phyloP scores from a whole-genome alignment of 352 stramenopile genomes.

The Globisporangium splendens region DNA sequence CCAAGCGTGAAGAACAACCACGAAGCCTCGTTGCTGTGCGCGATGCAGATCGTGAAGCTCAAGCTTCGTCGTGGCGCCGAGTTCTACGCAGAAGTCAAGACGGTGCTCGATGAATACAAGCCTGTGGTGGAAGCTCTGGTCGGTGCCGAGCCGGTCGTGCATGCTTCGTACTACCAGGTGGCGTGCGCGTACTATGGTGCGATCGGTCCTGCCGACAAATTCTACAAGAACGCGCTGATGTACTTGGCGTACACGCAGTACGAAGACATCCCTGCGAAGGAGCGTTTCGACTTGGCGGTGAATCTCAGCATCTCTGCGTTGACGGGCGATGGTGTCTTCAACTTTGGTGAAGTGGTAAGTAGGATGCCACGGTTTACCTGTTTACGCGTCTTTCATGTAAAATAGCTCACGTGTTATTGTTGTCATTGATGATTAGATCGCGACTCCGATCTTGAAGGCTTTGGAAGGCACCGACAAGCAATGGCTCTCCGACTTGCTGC shows the following conservation, averaged over 20 bases:
- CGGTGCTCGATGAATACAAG: constrained; percentile 66
- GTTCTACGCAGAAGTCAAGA: constrained; percentile 65
- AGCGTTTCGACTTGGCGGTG: constrained; percentile 87
- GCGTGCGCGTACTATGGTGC: constrained; percentile 92
- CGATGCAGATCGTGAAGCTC: constrained; percentile 73
- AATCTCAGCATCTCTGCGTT: constrained; percentile 96
- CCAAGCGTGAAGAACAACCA: constrained; percentile 60
- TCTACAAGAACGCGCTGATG: constrained; percentile 96
- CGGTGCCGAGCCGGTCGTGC: constrained; percentile 88
- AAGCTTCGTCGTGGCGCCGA: constrained; percentile 57
- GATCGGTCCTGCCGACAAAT: constrained; percentile 92
- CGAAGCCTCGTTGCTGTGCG: constrained; percentile 67
- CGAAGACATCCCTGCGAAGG: constrained; percentile 78
- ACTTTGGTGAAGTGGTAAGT: constrained; percentile 96
- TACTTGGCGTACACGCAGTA: constrained; percentile 95
- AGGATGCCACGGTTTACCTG: neutral
- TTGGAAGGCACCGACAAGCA: constrained; percentile 89
- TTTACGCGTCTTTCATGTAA: too few species aligned
- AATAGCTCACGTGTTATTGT: neutral
- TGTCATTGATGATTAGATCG: constrained; percentile 43
- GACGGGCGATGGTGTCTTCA: constrained; percentile 96
- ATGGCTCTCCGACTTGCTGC: constrained; percentile 94
- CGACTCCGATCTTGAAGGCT: constrained; percentile 90
- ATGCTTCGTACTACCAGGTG: constrained; percentile 91
- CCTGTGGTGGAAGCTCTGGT: constrained; percentile 76